Base-by-base conservation (phyloP, 2,329 filamentous ascomycete genomes). In the Hypoxylon sp. region DNA sequence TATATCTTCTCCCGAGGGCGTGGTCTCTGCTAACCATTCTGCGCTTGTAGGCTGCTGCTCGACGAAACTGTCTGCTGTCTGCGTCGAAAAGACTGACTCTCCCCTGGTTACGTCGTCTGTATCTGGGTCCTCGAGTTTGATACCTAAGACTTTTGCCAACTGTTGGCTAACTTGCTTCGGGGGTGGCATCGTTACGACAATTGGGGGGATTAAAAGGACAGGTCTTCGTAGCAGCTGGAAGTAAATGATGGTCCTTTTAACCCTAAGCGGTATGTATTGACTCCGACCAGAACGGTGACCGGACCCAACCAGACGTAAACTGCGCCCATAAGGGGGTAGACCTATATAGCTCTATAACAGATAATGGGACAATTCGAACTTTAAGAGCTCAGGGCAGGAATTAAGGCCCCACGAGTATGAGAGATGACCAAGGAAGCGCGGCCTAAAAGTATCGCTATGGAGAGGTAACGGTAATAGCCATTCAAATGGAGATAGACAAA, bases 121-220 rank as follows among this genome's bases (percentile, higher is more conserved):
- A 64, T 94, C 86, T 45, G 87, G 84, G 66, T 90, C 87, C 65
- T 92, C 83, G 30, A 97, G 82, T 78, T 96, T 92, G 84, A 97
- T 97, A 63, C 92, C 91, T 34, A 97, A 84, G 65, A 84, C 84
- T 78, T 93, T 96, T 76, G 94, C 94, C 77, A 97, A 78, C 72
- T 84, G 82, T 74, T 90, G 90, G 79, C 93, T 91, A 70, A 91
- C 71, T 77, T 90, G 90, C 71, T 85, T 86, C 29, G 75, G 68
- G n/a, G 71, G 74, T 67, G 79, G 53, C 81, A 83, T 84, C 61
- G 65, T 67, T 21, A 41, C 16, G 41, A 25, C 34, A 21, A 60
- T 34, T 23, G 43, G 45, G 6, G 21, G 23, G 14, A 37, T 54
- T 34, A 34, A 50, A 55, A 25, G 52, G 57, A 29, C 23, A 59